Evolutionary conservation across 306 rosid genomes (phyloP).

Genomic region (Begonia masoniana): DNA sequence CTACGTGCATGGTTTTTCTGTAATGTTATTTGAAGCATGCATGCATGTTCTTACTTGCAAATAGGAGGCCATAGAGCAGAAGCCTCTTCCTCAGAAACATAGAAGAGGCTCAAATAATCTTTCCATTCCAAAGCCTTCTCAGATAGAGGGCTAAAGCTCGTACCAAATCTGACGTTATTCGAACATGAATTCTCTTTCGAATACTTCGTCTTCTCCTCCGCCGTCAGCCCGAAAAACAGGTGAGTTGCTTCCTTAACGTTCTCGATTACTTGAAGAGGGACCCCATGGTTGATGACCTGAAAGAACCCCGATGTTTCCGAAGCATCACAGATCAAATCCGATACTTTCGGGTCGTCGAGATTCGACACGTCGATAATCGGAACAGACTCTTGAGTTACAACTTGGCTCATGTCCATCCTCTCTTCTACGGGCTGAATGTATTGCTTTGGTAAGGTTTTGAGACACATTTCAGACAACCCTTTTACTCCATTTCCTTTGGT

Average conservation of each 20-base stretch:
- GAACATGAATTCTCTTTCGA: conserved; percentile 23
- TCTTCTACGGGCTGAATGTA: conserved; percentile 46
- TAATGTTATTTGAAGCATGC: no score
- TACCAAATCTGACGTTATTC: conserved; percentile 27
- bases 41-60: conserved; percentile 24
- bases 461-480: conserved; percentile 41
- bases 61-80: conserved; percentile 33
- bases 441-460: conserved; percentile 30
- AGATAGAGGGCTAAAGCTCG: conserved; percentile 33
- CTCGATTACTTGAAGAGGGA: conserved; percentile 29
- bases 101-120: conserved; percentile 42
- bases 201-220: conserved; percentile 33
- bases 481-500: conserved; percentile 40
- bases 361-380: conserved; percentile 46
- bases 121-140: conserved; percentile 65
- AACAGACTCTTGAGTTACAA: conserved; percentile 15
- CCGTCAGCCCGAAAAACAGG: conserved; percentile 26
- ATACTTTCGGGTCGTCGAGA: conserved; percentile 20
- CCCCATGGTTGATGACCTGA: conserved; percentile 45
- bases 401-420: conserved; percentile 8
- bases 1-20: no score
- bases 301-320: conserved; percentile 61
- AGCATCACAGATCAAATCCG: conserved; percentile 32
- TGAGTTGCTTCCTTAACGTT: conserved; percentile 34
- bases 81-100: conserved; percentile 47